Evolutionary conservation across 257 asterid species (phyloP).

Genomic region (Solanum tarapatanum): DNA sequence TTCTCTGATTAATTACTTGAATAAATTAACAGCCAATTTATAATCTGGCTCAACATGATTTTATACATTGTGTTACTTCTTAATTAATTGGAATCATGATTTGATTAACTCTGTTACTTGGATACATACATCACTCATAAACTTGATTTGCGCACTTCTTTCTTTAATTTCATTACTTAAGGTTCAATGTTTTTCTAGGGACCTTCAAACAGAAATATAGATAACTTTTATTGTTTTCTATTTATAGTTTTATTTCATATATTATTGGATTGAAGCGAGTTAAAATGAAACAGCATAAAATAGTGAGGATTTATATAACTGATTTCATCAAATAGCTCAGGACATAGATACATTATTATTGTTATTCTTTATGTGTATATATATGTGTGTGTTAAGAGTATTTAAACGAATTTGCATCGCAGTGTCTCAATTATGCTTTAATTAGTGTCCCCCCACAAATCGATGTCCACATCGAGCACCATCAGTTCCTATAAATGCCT

Average conservation of each 20-base stretch:
- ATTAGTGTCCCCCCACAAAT: neutral
- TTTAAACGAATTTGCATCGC: neutral
- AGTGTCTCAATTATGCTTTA: neutral
- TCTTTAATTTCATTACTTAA: neutral
- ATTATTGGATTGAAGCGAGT: too few relatives aligned
- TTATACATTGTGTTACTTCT: neutral
- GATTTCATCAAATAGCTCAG: neutral
- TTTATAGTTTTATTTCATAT: too few relatives aligned
- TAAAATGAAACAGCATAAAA: too few relatives aligned
- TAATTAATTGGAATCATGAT: neutral
- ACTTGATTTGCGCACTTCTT: neutral
- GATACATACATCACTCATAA: neutral
- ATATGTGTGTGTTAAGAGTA: too few relatives aligned
- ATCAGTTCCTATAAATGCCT: too few relatives aligned
- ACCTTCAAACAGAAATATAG: neutral
- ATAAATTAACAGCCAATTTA: neutral
- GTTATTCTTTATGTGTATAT: neutral
- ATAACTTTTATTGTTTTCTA: too few relatives aligned
- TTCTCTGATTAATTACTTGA: slow-evolving; percentile 14
- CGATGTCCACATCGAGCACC: neutral
- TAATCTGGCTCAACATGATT: neutral
- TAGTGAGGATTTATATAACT: neutral
- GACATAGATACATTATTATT: neutral
- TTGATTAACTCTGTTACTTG: neutral
- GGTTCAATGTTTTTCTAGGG: neutral